Conservation (phyloP, 192 early-diverging fungal genomes). For the Endogone sp. region DNA sequence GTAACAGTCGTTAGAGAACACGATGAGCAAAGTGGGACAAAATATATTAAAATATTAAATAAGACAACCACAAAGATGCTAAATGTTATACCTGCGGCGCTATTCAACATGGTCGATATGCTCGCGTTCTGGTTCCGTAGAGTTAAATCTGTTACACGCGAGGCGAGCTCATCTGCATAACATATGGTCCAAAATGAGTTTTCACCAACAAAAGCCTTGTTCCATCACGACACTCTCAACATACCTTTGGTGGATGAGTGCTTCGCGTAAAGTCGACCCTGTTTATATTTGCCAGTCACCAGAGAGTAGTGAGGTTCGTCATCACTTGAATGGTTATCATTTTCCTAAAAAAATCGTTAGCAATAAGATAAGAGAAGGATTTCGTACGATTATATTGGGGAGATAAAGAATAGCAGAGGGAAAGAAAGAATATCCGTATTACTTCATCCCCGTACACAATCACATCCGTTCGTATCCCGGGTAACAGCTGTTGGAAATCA, state of each 20-base stretch:
- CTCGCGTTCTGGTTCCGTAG: constrained; percentile 50
- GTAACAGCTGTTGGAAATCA: constrained; percentile 60
- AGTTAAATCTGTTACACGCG: constrained; percentile 38
- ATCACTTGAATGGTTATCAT: constrained; percentile 44
- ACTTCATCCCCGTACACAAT: constrained; percentile 32
- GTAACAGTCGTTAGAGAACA: too few species aligned
- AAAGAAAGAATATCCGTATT: too few species aligned
- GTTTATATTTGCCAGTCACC: constrained; percentile 76
- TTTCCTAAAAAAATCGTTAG: too few species aligned
- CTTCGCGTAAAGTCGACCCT: constrained; percentile 38
- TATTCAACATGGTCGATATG: constrained; percentile 50
- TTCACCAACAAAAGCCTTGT: too few species aligned
- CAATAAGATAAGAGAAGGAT: too few species aligned
- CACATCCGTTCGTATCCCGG: constrained; percentile 26
- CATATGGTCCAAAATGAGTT: too few species aligned
- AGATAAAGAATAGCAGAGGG: too few species aligned
- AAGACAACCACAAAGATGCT: too few species aligned
- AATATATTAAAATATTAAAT: too few species aligned
- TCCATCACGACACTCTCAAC: too few species aligned
- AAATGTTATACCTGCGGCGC: constrained; percentile 58
- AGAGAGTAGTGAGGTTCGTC: constrained; percentile 89
- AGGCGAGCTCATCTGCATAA: not conserved
- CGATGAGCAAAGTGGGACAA: too few species aligned
- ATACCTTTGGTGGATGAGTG: not conserved
- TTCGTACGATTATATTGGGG: too few species aligned